These are phyloP conservation scores for Taxillus chinensis DNA, from an alignment of 164 flowering plant species.

Conservation along the genomic window DNA sequence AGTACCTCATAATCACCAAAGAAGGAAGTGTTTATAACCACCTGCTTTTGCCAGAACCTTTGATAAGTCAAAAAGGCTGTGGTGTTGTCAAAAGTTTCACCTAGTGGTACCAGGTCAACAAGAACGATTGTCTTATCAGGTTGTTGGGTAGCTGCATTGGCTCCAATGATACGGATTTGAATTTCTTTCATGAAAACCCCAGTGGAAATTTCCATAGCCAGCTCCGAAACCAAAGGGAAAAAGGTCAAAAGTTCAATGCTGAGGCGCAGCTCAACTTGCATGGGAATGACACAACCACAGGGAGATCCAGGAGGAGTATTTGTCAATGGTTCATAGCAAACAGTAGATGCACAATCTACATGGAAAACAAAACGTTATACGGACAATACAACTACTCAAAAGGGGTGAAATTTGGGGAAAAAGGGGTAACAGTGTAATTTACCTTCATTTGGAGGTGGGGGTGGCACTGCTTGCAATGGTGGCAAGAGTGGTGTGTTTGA, in stretches of 20 bases:
- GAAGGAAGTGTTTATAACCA: conserved; percentile 28
- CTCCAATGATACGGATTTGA: conserved; percentile 70
- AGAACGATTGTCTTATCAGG: conserved; percentile 55
- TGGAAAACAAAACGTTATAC: background rate
- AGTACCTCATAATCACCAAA: conserved; percentile 70
- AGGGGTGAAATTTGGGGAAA: too few relatives aligned
- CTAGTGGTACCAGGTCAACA: conserved; percentile 61
- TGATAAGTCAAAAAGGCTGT: conserved; percentile 46
- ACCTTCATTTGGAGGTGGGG: too few relatives aligned
- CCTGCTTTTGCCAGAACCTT: conserved; percentile 59
- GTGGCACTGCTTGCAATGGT: too few relatives aligned
- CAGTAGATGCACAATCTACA: conserved; percentile 53
- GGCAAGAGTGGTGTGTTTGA: too few relatives aligned
- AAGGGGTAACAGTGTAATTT: too few relatives aligned
- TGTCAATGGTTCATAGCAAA: conserved; percentile 58
- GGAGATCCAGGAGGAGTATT: conserved; percentile 76
- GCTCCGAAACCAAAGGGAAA: conserved; percentile 74
- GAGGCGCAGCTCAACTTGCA: conserved; percentile 64
- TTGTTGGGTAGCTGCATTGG: conserved; percentile 58
- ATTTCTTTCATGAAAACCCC: conserved; percentile 69
- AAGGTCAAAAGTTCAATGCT: conserved; percentile 61
- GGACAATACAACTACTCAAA: too few relatives aligned
- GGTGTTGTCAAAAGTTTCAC: conserved; percentile 45
- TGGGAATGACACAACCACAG: conserved; percentile 68
- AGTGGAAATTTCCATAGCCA: conserved; percentile 58